Conservation (phyloP, 1,284 basidiomycete genomes). For the Ganoderma resinaceum region DNA sequence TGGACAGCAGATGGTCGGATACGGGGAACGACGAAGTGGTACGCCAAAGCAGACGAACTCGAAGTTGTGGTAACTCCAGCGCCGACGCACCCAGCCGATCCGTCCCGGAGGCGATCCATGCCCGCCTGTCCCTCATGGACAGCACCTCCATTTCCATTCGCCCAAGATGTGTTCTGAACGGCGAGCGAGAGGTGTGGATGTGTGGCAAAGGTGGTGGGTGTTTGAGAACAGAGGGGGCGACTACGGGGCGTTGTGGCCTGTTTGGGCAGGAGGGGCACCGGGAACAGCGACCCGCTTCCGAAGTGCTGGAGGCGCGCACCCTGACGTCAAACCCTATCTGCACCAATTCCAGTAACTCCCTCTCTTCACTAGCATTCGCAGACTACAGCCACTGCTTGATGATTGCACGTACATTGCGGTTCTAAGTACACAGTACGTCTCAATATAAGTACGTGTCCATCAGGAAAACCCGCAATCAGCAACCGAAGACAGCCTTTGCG, state of each 20-base stretch:
- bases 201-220: neutral
- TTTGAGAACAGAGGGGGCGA: neutral
- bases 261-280: slow-evolving; percentile 1
- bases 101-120: neutral
- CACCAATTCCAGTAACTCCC: neutral
- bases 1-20: neutral
- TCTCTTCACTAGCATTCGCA: neutral
- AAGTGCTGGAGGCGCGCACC: neutral
- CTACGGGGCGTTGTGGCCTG: neutral
- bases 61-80: slow-evolving; percentile 15
- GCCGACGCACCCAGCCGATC: slow-evolving; percentile 12
- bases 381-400: neutral
- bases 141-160: neutral
- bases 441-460: neutral
- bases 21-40: slow-evolving; percentile 32
- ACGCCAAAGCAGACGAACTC: slow-evolving; percentile 9
- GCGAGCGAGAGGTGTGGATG: neutral
- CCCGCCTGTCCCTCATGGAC: neutral
- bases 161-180: neutral
- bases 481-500: neutral
- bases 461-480: neutral
- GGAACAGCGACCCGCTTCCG: neutral
- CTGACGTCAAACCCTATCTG: neutral
- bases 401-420: neutral
- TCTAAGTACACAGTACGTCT: neutral